Conservation (phyloP, 1,139 yeast genomes). For the Wickerhamomyces sp. region DNA sequence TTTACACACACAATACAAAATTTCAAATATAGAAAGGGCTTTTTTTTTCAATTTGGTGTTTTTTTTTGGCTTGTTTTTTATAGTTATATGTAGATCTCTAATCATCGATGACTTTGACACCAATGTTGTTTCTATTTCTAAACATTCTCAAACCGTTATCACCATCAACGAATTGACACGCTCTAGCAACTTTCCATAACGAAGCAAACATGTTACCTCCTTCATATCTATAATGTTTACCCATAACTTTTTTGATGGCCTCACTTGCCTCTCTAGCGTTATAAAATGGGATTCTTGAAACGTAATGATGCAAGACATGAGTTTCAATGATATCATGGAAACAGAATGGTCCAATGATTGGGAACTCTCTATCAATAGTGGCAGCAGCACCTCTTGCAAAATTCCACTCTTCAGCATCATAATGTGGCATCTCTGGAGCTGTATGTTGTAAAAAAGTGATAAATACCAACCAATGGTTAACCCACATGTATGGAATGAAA, state of each 20-base stretch:
- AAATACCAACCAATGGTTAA: conserved; percentile 62
- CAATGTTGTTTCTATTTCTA: conserved; percentile 49
- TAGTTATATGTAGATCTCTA: no score
- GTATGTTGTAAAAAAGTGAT: conserved; percentile 60
- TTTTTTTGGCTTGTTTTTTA: no score
- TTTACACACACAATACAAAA: no score
- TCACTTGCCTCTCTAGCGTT: conserved; percentile 56
- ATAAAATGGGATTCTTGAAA: conserved; percentile 58
- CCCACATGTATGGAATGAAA: conserved; percentile 51
- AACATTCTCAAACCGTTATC: conserved; percentile 56
- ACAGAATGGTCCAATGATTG: conserved; percentile 49
- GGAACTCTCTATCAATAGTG: conserved; percentile 57
- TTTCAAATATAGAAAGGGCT: no score
- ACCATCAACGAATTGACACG: conserved; percentile 58
- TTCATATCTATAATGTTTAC: conserved; percentile 46
- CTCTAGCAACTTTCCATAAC: conserved; percentile 51
- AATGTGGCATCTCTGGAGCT: conserved; percentile 54
- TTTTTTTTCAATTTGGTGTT: no score
- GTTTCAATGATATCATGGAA: conserved; percentile 65
- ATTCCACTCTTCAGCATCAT: conserved; percentile 52
- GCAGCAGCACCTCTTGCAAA: conserved; percentile 67
- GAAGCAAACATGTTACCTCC: conserved; percentile 56
- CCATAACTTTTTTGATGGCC: conserved; percentile 57
- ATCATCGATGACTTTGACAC: conserved; percentile 29
- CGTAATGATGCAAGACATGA: conserved; percentile 59